Base-by-base conservation (phyloP, 2,329 filamentous ascomycete species). In the Neofusicoccum cordaticola region DNA sequence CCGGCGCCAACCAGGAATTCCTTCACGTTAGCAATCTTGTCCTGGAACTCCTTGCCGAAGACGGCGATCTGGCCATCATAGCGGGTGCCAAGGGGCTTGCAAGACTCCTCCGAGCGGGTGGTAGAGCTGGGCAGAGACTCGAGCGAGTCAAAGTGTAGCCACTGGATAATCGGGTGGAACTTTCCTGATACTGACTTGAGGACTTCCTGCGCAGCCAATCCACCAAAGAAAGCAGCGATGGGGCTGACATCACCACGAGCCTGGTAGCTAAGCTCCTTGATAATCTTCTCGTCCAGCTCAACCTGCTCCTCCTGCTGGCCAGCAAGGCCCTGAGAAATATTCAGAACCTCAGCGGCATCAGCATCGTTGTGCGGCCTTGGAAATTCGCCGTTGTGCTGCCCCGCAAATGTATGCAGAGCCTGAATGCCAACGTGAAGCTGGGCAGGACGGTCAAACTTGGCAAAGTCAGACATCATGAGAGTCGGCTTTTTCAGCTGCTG, bases 31-130 rank as follows among this genome's bases (percentile, higher is more conserved):
- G 90, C 86, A 70, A 99, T 86, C 83, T 97, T 97, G 60, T 97
- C 90, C 78, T 99, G 95, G 78, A 89, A 99, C 68, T 97, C 91
- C 72, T 86, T 90, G 67, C 95, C 95, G 69, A 99, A 96, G 1
- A 99, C 95, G 2, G 92, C 94, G 73, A 99, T 96, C 75, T 99
- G 95, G 2, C 95, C 95, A 77, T 99, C 95, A 74, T 99, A 99
- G 65, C 95, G 89, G 66, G 89, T 90, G 51, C 90, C 91, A 42
- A 86, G 82, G 41, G 95, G 94, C 78, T 91, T 90, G 85, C 95
- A 99, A 52, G 90, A 84, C 78, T 96, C 93, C 72, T 96, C 91
- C 3, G 90, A 92, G 69, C 95, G 89, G 68, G 85, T 83, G 50
- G 84, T 85, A 15, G 86, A 90, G 1, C 88, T 85, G 1, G 95